Percentiles rank a stretch among this genome's conserved stretches.
phyloP scores from a whole-genome alignment of 2,329 filamentous ascomycete species.

The Trichoderma sp. region DNA sequence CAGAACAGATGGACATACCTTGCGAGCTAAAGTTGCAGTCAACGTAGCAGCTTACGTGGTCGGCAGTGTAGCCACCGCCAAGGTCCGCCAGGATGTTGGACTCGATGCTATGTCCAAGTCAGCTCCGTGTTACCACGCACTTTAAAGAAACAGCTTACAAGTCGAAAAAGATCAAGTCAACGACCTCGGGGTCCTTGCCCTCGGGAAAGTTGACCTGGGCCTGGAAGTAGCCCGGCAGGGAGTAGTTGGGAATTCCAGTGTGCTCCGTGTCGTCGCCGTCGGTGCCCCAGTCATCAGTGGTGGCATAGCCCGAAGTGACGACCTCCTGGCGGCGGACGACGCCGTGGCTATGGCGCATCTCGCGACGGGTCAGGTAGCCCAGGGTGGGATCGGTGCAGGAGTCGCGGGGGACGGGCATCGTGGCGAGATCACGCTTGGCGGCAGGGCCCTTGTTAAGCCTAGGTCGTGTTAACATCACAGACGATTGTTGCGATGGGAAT shows the following conservation, averaged over 20 bases:
- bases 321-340: constrained; percentile 49
- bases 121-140: not conserved
- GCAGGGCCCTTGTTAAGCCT: constrained; percentile 43
- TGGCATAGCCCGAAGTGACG: constrained; percentile 50
- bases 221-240: constrained; percentile 49
- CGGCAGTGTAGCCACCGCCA: constrained; percentile 34
- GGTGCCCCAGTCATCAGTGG: constrained; percentile 54
- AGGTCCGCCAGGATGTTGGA: constrained; percentile 36
- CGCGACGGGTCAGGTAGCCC: constrained; percentile 25
- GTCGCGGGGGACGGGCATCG: constrained; percentile 39
- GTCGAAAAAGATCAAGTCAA: constrained; percentile 54
- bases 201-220: constrained; percentile 46
- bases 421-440: constrained; percentile 35
- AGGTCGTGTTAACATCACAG: not conserved
- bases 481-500: too few relatives aligned
- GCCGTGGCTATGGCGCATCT: constrained; percentile 31
- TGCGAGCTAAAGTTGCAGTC: constrained; percentile 39
- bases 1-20: constrained; percentile 20
- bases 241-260: constrained; percentile 43
- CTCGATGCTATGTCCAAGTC: constrained; percentile 34
- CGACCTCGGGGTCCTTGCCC: constrained; percentile 41
- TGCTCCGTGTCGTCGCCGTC: constrained; percentile 56
- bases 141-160: constrained; percentile 36
- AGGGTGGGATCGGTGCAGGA: constrained; percentile 47
- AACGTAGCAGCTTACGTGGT: constrained; percentile 39